Evolutionary conservation across 2,329 filamentous ascomycete species (phyloP).

Genomic region (Fusarium longipes): DNA sequence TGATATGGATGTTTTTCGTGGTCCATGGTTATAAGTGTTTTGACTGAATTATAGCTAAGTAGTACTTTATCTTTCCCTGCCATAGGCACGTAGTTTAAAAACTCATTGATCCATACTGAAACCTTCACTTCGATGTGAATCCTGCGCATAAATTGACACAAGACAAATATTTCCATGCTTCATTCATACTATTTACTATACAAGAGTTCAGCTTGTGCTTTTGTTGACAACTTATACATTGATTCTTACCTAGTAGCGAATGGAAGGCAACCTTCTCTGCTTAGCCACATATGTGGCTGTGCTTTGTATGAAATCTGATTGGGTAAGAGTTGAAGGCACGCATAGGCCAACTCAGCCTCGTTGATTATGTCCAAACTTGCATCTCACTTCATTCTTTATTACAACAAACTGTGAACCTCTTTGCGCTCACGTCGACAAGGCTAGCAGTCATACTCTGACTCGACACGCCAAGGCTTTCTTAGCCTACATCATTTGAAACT

Average conservation of each 20-base stretch:
- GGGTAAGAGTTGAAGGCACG: constrained; percentile 17
- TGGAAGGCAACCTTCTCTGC: neutral
- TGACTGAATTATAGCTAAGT: no score
- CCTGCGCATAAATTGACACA: neutral
- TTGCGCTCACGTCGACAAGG: constrained; percentile 39
- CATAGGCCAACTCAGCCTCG: constrained; percentile 42
- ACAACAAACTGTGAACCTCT: constrained; percentile 5
- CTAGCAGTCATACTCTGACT: constrained; percentile 36
- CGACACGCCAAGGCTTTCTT: constrained; percentile 26
- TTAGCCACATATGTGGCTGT: constrained; percentile 24
- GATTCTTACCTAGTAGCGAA: no score
- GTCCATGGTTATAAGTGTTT: neutral
- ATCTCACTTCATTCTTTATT: constrained; percentile 29
- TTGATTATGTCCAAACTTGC: constrained; percentile 35
- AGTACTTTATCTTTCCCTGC: neutral
- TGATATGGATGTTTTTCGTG: neutral
- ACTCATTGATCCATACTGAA: neutral
- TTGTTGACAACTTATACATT: no score
- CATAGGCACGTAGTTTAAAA: neutral
- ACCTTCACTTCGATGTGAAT: neutral
- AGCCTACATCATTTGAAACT: constrained; percentile 10
- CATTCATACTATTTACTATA: no score
- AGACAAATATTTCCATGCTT: neutral
- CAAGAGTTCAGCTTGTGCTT: no score
- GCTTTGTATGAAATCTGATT: constrained; percentile 10